Evolutionary conservation across 2,329 filamentous ascomycete genomes (phyloP).

Genomic region (Colletotrichum sansevieriae): DNA sequence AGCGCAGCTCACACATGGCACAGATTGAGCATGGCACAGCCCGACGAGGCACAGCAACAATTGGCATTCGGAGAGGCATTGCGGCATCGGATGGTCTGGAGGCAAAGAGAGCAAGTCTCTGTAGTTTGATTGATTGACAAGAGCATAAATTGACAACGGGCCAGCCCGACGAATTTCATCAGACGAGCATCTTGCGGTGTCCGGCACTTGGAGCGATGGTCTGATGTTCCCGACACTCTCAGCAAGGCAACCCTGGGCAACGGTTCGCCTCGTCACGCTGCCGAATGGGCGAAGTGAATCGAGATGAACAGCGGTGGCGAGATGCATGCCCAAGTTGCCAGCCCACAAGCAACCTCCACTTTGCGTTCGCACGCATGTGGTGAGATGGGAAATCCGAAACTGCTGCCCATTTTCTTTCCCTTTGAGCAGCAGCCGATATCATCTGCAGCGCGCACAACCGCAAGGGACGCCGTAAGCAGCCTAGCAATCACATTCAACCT

Average conservation of each 20-base stretch:
- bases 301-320: constrained; percentile 24
- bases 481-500: background rate
- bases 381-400: constrained; percentile 10
- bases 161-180: constrained; percentile 1
- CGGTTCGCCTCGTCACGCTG: background rate
- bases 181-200: background rate
- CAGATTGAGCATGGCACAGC: background rate
- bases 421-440: constrained; percentile 23
- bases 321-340: constrained; percentile 13
- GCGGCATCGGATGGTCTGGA: constrained; percentile 2
- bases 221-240: no score
- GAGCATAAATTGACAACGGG: constrained; percentile 24
- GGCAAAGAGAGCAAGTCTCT: constrained; percentile 18
- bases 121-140: background rate
- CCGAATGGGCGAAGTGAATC: background rate
- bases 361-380: constrained; percentile 9
- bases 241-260: no score
- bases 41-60: constrained; percentile 3
- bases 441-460: constrained; percentile 36
- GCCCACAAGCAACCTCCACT: background rate
- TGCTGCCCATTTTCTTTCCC: background rate
- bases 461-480: constrained; percentile 36
- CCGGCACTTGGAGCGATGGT: background rate
- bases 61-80: constrained; percentile 3
- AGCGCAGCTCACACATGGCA: no score